These are phyloP conservation scores for Chloroidium sp. DNA, from an alignment of 163 green algal species.

Conservation along the genomic window DNA sequence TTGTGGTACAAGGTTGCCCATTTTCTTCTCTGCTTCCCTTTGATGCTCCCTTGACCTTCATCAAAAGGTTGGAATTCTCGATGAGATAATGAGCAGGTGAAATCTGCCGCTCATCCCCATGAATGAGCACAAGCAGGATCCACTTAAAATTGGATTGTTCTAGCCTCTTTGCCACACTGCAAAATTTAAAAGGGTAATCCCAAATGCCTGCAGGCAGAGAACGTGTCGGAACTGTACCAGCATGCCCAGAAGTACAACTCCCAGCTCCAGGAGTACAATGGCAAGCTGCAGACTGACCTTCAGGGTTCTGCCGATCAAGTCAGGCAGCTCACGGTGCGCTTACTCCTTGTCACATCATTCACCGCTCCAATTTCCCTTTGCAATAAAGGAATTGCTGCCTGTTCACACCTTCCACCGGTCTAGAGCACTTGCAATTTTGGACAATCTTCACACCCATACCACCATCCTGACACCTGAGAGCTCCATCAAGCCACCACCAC, in stretches of 20 bases:
- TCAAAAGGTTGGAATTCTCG: background rate
- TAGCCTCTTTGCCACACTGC: background rate
- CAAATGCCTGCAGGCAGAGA: slow-evolving; percentile 3
- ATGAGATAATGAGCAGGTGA: background rate
- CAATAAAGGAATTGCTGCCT: background rate
- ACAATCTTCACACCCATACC: background rate
- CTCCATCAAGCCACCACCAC: no score
- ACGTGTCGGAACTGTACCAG: slow-evolving; percentile 23
- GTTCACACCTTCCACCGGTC: background rate
- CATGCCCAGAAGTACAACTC: slow-evolving; percentile 39
- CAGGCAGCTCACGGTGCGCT: background rate
- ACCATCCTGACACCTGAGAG: no score
- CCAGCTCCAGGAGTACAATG: slow-evolving; percentile 57
- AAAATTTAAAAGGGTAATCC: background rate
- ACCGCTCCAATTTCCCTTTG: background rate
- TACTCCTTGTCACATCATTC: no score
- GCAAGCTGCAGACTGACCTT: slow-evolving; percentile 47
- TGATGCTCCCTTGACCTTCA: background rate
- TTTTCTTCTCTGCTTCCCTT: no score
- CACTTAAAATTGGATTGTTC: background rate
- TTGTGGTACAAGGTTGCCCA: no score
- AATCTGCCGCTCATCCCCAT: background rate
- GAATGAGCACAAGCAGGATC: slow-evolving; percentile 1
- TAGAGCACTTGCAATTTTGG: no score
- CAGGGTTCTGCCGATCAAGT: slow-evolving; percentile 4